These are phyloP conservation scores for Penicillium turbatum DNA, from an alignment of 495 filamentous ascomycete species.

Conservation along the genomic window DNA sequence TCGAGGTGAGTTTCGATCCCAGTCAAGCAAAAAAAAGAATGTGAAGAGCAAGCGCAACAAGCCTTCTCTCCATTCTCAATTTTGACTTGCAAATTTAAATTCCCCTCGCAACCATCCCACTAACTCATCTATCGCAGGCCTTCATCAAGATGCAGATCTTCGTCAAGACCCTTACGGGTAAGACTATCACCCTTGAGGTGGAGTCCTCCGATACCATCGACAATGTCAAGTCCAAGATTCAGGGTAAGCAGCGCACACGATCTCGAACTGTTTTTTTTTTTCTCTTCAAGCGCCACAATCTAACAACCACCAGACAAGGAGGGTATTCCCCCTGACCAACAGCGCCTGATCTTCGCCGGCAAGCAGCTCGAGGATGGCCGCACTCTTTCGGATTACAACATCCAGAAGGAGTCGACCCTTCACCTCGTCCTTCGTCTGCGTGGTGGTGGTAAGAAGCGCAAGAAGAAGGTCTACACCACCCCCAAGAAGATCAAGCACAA, in stretches of 20 bases:
- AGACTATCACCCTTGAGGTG: conserved; percentile 99
- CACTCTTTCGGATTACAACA: conserved; percentile 99
- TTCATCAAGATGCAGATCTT: conserved; percentile 93
- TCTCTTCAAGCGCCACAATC: too few species aligned
- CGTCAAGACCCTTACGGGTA: conserved; percentile 99
- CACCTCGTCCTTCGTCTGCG: conserved; percentile 97
- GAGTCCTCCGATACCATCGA: conserved; percentile 99
- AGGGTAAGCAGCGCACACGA: conserved; percentile 49
- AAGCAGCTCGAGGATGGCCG: conserved; percentile 99
- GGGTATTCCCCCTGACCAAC: conserved; percentile 99
- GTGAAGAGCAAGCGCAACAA: conserved; percentile 5
- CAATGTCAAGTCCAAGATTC: conserved; percentile 98
- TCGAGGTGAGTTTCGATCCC: conserved; percentile 44
- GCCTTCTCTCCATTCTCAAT: not conserved
- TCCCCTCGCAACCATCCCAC: not conserved
- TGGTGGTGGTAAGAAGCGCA: conserved; percentile 96
- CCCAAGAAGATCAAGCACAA: conserved; percentile 99
- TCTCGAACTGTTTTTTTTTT: too few species aligned
- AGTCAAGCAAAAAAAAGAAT: not conserved
- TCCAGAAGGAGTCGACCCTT: conserved; percentile 99
- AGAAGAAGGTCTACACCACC: conserved; percentile 99
- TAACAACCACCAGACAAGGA: conserved; percentile 74
- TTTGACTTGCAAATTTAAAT: not conserved
- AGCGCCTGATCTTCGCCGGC: conserved; percentile 99
- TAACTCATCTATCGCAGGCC: conserved; percentile 35